Evolutionary conservation across 73 alveolate genomes (phyloP), one percentile per base, ranked within the genome.

Genomic region (Blepharisma stoltei): DNA sequence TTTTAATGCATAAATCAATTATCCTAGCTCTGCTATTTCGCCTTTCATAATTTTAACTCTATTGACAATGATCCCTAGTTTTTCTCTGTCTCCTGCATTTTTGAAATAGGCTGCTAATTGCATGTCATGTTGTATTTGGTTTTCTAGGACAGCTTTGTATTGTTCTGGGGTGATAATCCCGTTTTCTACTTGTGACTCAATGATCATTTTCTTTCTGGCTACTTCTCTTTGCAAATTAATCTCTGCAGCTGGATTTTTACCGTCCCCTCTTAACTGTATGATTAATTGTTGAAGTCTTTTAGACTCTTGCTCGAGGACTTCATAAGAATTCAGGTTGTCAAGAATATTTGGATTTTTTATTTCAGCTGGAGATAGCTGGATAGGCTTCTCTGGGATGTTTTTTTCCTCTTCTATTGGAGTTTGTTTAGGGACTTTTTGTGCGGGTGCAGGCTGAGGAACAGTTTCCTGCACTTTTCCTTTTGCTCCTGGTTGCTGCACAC

Each of bases 101-200:
- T 60, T 60, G 73, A 14, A 60, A 60, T 14, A 60, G 18, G 38
- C 47, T 3, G 73, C 73, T 8, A 60, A 38, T 60, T 60, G 14
- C 73, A 60, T 60, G 46, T 60, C 73, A 25, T 60, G 73, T 9
- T n/a, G 46, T 14, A 60, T 38, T 60, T 60, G 73, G 2, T 60
- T 60, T 60, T 60, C 73, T 5, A 60, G 23, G 2, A 60, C 73
- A 1, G 14, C 49, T 25, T 60, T 60, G 73, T 60, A 60, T 60
- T 60, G 73, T 5, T 60, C 73, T 60, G 73, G 73, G 46, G 73
- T 20, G 11, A 60, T 60, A n/a, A 60, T 25, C 14, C 73, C 73
- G 5, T 60, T 60, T 20, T 38, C 73, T 25, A 60, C 73, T 60
- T 60, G 73, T 9, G 73, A n/a, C 23, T 60, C 73, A 18, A 60